Evolutionary conservation across 192 early-diverging fungal species (phyloP), one percentile per base, ranked within the genome.

Genomic region (Entophlyctis luteolus): DNA sequence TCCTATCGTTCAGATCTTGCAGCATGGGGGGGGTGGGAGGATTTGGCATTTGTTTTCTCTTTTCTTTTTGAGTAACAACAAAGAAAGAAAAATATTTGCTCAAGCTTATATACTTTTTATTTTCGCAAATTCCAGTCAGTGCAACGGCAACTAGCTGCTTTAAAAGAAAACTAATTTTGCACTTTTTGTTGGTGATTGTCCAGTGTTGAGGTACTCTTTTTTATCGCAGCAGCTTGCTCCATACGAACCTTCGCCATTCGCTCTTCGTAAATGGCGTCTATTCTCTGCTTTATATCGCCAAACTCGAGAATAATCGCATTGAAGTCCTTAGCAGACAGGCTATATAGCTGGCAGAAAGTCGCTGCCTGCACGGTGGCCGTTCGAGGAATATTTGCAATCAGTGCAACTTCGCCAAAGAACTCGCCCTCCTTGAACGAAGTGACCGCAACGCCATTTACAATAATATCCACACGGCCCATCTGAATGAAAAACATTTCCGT

Each of bases 401-500:
- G 35, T 12, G 67, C 67, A 37, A 69, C 67, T 48, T 69, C 67
- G 54, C 72, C 72, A 75, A 74, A 74, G 35, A 74, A 74, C 42
- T 22, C 38, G 4, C 72, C 72, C 8, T 74, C 72, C 18, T 20
- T 12, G 28, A 75, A 66, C 12, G 50, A 25, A 2, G 59, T 39
- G 32, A 74, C 70, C 1, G 12, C 16, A 22, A 69, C 56, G 18
- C 48, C 48, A 50, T 68, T 73, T n/a, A 74, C 72, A 10, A 71
- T 10, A 14, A 74, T 57, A 35, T 62, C 47, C 5, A 74, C 59
- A 4, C 16, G 25, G 10, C 72, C 72, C 18, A 46, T 25, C 14
- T 53, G 29, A 27, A 74, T 75, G 67, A 74, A 74, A 42, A 76
- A 74, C 72, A 74, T 74, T 45, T 59, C 72, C 1, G 58, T 74